Evolutionary conservation across 2,329 filamentous ascomycete genomes (phyloP).

Genomic region (Trichoderma sp.): DNA sequence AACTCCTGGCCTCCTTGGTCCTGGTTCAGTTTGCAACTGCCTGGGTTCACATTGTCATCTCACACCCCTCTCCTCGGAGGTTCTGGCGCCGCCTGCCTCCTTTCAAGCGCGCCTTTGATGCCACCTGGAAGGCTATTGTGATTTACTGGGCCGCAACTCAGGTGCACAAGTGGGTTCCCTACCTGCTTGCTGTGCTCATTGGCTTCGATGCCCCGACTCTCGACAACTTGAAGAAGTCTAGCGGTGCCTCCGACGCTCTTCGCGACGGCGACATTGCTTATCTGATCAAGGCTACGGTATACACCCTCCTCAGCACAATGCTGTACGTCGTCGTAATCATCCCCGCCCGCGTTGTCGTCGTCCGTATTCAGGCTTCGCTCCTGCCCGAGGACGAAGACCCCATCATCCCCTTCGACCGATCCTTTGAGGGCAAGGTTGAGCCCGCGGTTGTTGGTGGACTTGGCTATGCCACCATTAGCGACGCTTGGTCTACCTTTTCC

Average conservation of each 20-base stretch:
- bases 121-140: conserved; percentile 68
- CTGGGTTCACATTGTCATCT: conserved; percentile 87
- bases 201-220: conserved; percentile 43
- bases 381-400: conserved; percentile 79
- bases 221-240: conserved; percentile 34
- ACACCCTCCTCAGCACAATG: conserved; percentile 49
- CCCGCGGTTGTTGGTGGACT: conserved; percentile 73
- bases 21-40: conserved; percentile 70
- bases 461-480: conserved; percentile 68
- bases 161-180: conserved; percentile 49
- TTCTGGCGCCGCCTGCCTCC: conserved; percentile 72
- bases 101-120: conserved; percentile 63
- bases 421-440: conserved; percentile 74
- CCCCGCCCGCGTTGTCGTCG: conserved; percentile 73
- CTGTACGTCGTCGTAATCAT: conserved; percentile 67
- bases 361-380: conserved; percentile 84
- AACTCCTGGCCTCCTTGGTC: conserved; percentile 55
- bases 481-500: conserved; percentile 80
- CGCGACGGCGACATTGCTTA: conserved; percentile 34
- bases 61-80: conserved; percentile 60
- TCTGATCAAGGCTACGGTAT: conserved; percentile 45
- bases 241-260: conserved; percentile 38
- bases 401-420: conserved; percentile 87
- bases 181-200: conserved; percentile 45
- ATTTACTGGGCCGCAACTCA: conserved; percentile 61